Evolutionary conservation across 1,284 basidiomycete genomes (phyloP), one percentile per base, ranked within the genome.

Genomic region (Rhodotorula mucilaginosa): DNA sequence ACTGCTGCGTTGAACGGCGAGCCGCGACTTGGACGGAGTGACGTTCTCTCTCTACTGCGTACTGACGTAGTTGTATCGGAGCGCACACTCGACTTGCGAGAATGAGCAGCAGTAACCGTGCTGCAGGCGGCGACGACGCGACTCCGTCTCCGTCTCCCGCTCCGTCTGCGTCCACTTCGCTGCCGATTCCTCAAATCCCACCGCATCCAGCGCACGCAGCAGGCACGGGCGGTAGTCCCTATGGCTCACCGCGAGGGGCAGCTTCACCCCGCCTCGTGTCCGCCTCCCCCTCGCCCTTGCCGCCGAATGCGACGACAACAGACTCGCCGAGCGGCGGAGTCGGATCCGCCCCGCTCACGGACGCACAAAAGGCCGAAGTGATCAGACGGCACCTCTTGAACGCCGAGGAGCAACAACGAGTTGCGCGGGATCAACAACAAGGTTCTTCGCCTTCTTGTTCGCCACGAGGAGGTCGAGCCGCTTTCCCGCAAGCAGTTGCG

Each of bases 341-440:
- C 12, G 49, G 54, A 12, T 58, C 18, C 18, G 34, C 44, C n/a
- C 65, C 68, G 34, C 75, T 84, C 1, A 78, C 82, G 0, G 89
- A 90, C 57, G 90, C 91, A 76, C 91, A 94, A 79, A 96, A 93
- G 83, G 89, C 89, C 2, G 87, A 86, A 75, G 87, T 96, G 0
- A 82, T 97, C 19, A 83, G 89, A 60, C 86, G 87, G 64, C 93
- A 96, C 82, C 84, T 97, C 21, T 89, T 94, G 15, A 87, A 88
- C 15, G 87, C 87, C 31, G 87, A 90, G 64, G 90, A 91, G 71
- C 86, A 90, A 49, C 57, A 56, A 6, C 62, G 67, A 21, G 71
- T 71, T 52, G 70, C 74, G 0, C 59, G 67, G 23, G 74, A 76
- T 58, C 72, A 67, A 62, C 44, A n/a, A 54, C 39, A 44, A 56